Base-by-base conservation (phyloP, 176 grass and related monocot species). In the Secale cereale region DNA sequence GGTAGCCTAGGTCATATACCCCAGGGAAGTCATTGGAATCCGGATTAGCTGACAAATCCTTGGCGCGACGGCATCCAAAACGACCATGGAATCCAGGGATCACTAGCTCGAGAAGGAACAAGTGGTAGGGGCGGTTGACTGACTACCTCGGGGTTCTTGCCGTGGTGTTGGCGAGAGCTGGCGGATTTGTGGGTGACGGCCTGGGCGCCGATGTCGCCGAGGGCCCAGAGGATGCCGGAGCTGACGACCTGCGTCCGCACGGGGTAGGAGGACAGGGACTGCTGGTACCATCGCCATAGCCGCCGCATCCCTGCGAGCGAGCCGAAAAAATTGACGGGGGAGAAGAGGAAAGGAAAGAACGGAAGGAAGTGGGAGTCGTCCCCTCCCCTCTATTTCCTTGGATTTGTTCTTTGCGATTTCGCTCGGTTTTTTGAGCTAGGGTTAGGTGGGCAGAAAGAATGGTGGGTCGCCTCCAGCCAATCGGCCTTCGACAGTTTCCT, bases 191-290 rank as follows among this genome's bases (percentile, higher is more conserved):
- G 91, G 75, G 97, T 95, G 76, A 94, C 89, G 57, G 88, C 79
- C 84, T 98, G 97, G n/a, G 97, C 97, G 78, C 93, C 97, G 61
- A 95, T 85, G 82, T 98, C 93, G 40, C 93, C 97, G 41, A 96
- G 75, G 68, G 83, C 93, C 93, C 91, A 98, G 77, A 98, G 91
- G 83, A 98, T 63, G 70, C 89, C 93, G 66, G 97, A 95, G 87
- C 93, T 98, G 45, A 90, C 87, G 59, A 95, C 87, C 88, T 98
- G 97, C 43, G 97, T 98, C 57, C 89, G 94, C 89, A 95, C 90
- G 33, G 97, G 97, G 62, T 98, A 86, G 45, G 92, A 39, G 22
- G 91, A 52, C 85, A 98, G 80, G 83, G 91, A 98, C 63, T 90
- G 86, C 76, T 92, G 91, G 89, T 98, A 98, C 89, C 89, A 95